These are phyloP conservation scores for Plenodomus biglobosus DNA, from an alignment of 2,329 filamentous ascomycete genomes.

Conservation along the genomic window DNA sequence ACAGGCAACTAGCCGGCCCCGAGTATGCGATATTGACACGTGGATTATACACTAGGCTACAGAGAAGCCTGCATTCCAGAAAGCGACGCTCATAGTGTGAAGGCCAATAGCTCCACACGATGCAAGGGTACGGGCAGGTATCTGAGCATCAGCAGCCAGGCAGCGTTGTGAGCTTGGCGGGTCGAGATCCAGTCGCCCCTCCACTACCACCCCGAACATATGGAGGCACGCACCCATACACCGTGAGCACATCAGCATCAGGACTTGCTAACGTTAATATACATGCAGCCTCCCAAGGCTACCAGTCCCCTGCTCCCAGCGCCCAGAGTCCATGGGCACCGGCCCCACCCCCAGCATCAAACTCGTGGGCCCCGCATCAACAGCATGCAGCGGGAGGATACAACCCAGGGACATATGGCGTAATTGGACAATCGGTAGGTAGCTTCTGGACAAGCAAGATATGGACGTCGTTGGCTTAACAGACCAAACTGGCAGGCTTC, in stretches of 20 bases:
- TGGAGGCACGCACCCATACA: slow-evolving; percentile 23
- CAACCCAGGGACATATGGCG: slow-evolving; percentile 39
- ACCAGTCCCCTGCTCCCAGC: slow-evolving; percentile 26
- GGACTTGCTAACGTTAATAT: slow-evolving; percentile 4
- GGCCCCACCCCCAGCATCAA: slow-evolving; percentile 17
- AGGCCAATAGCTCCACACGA: slow-evolving; percentile 4
- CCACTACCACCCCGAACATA: slow-evolving; percentile 29
- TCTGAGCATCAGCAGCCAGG: slow-evolving; percentile 36
- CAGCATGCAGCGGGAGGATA: slow-evolving; percentile 29
- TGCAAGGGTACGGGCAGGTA: slow-evolving; percentile 40
- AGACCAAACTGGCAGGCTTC: slow-evolving; percentile 3
- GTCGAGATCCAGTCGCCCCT: slow-evolving; percentile 15
- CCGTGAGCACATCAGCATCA: neutral
- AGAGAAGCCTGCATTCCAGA: neutral
- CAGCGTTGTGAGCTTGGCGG: slow-evolving; percentile 33
- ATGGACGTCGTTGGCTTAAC: neutral
- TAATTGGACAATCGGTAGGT: slow-evolving; percentile 27
- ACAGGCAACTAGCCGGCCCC: no score
- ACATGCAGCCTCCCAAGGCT: slow-evolving; percentile 20
- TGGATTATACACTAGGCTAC: neutral
- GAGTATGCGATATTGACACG: neutral
- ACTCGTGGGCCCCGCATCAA: slow-evolving; percentile 2
- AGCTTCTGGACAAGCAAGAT: neutral
- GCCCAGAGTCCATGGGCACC: slow-evolving; percentile 37
- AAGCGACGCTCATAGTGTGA: neutral